Evolutionary conservation across 2,329 filamentous ascomycete species (phyloP).

Genomic region (Curvularia hawaiiensis): DNA sequence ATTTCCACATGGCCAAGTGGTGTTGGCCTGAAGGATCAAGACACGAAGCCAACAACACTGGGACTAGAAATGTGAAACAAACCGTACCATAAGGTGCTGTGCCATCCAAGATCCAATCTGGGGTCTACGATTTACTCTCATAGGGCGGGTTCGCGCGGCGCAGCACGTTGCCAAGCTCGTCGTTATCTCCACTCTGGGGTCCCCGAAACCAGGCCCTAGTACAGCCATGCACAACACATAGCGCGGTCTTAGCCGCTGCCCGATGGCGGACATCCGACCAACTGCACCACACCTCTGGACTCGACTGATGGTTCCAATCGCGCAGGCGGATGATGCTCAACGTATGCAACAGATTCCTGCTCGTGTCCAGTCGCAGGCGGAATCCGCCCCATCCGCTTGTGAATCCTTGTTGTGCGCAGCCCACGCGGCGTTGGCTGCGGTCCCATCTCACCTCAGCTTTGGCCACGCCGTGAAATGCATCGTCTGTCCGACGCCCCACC

Average conservation of each 20-base stretch:
- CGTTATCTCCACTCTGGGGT: conserved; percentile 4
- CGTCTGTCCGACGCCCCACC: conserved; percentile 18
- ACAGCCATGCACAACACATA: conserved; percentile 13
- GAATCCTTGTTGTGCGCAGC: not conserved
- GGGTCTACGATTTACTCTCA: not conserved
- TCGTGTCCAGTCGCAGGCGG: not conserved
- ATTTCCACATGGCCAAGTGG: not conserved
- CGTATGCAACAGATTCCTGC: not conserved
- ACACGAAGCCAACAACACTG: not conserved
- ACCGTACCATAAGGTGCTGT: not conserved
- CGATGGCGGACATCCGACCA: not conserved
- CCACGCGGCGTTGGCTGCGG: conserved; percentile 1
- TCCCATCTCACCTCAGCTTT: conserved; percentile 16
- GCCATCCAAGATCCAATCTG: not conserved
- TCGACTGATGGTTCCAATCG: not conserved
- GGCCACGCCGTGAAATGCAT: conserved; percentile 10
- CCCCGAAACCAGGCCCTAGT: conserved; percentile 4
- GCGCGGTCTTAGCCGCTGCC: conserved; percentile 7
- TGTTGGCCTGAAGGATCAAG: not conserved
- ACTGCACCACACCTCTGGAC: conserved; percentile 1
- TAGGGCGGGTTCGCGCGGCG: not conserved
- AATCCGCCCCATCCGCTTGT: not conserved
- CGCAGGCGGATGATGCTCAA: not conserved
- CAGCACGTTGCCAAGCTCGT: conserved; percentile 3
- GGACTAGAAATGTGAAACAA: conserved; percentile 3